A percentile compares a stretch with the other conserved stretches of the same genome.
Conservation (phyloP, 495 filamentous ascomycete genomes). For the Xylaria sp. region DNA sequence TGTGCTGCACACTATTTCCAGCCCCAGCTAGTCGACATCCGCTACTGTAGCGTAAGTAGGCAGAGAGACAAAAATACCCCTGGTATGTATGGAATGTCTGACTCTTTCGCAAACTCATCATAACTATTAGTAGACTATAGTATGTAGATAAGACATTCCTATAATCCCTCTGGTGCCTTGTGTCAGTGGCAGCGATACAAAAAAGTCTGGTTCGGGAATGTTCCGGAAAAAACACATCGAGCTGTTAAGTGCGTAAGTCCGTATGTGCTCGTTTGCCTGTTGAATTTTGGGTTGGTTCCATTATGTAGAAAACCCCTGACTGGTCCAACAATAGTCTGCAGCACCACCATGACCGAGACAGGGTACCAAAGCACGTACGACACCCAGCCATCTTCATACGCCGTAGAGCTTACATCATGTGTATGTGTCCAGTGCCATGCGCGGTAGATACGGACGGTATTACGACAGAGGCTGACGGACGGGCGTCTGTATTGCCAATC, state of each 20-base stretch:
- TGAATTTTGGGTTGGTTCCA: not conserved
- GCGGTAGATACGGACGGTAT: slow-evolving; percentile 15
- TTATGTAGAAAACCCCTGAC: not conserved
- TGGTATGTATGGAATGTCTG: not conserved
- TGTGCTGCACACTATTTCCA: not conserved
- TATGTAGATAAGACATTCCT: not conserved
- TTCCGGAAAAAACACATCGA: not conserved
- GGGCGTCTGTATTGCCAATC: slow-evolving; percentile 26
- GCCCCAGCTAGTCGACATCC: not conserved
- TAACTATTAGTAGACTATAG: not conserved
- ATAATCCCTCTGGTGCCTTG: not conserved
- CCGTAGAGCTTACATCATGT: not conserved
- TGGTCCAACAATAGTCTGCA: not conserved
- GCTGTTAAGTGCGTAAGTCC: no score
- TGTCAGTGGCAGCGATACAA: not conserved
- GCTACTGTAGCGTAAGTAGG: no score
- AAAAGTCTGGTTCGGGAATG: not conserved
- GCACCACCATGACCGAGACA: slow-evolving; percentile 1
- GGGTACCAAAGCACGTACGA: not conserved
- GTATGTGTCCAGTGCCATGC: not conserved
- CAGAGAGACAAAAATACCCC: not conserved
- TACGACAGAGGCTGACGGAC: slow-evolving; percentile 16
- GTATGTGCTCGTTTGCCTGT: not conserved
- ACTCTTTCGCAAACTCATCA: not conserved
- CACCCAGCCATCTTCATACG: slow-evolving; percentile 10